phyloP scores from a whole-genome alignment of 176 grass and related monocot species.

The Juncus effusus region DNA sequence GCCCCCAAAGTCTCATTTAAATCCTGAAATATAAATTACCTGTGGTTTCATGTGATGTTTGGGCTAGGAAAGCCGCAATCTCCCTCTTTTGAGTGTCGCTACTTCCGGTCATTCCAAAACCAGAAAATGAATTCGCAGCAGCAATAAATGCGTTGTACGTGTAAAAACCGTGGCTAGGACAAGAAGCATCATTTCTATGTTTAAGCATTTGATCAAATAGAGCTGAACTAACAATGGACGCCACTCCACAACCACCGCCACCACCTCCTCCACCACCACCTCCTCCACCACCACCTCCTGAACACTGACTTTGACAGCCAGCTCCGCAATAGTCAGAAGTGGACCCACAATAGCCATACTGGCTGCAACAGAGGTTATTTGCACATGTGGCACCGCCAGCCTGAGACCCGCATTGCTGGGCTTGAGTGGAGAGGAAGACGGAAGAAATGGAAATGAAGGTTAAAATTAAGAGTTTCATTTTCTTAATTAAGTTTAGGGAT shows the following conservation, averaged over 20 bases:
- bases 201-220: constrained; percentile 44
- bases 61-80: constrained; percentile 31
- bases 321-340: constrained; percentile 21
- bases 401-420: constrained; percentile 15
- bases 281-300: neutral
- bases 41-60: constrained; percentile 27
- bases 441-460: neutral
- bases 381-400: constrained; percentile 21
- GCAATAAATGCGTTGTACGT: constrained; percentile 44
- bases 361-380: constrained; percentile 37
- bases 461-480: constrained; percentile 2
- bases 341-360: constrained; percentile 34
- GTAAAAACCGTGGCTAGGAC: constrained; percentile 39
- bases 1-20: too few species aligned
- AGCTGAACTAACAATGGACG: constrained; percentile 30
- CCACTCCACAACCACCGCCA: constrained; percentile 16
- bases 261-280: neutral
- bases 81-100: constrained; percentile 19
- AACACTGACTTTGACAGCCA: constrained; percentile 38
- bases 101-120: constrained; percentile 32
- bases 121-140: constrained; percentile 30
- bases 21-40: neutral
- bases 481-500: neutral
- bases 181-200: constrained; percentile 36
- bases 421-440: neutral